phyloP scores from a whole-genome alignment of 805 yeast species.

The Teunomyces atbi region DNA sequence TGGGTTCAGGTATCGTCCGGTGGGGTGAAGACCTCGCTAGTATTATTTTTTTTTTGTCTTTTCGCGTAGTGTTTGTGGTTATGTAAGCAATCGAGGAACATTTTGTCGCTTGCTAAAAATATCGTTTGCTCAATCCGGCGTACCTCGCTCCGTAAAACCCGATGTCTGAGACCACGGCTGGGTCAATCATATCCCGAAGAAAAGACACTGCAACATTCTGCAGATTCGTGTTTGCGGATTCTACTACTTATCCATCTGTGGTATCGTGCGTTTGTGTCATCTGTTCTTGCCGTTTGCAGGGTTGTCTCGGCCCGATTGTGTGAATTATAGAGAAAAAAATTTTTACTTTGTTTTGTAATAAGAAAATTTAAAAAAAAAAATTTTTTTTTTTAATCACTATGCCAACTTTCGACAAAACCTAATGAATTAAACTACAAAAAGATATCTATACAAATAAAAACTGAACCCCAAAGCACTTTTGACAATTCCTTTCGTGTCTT shows the following conservation, averaged over 20 bases:
- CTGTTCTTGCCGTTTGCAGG: background rate
- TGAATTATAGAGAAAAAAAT: background rate
- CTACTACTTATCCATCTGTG: too few relatives aligned
- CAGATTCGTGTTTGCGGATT: too few relatives aligned
- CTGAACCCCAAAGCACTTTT: too few relatives aligned
- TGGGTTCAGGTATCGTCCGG: too few relatives aligned
- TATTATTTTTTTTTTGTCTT: too few relatives aligned
- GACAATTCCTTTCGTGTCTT: too few relatives aligned
- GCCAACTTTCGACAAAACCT: conserved; percentile 2
- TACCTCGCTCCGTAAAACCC: background rate
- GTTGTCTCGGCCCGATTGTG: background rate
- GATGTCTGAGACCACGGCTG: too few relatives aligned
- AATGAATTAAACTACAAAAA: conserved; percentile 1
- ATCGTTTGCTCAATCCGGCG: background rate
- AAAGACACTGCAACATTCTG: too few relatives aligned
- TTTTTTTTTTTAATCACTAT: conserved; percentile 1
- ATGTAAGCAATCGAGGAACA: background rate
- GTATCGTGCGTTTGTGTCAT: background rate
- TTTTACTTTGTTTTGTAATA: background rate
- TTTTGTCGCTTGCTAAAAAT: conserved; percentile 6
- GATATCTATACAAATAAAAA: too few relatives aligned
- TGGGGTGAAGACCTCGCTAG: too few relatives aligned
- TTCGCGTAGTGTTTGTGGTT: too few relatives aligned
- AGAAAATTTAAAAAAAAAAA: background rate
- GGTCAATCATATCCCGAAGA: too few relatives aligned